Evolutionary conservation across 2,329 filamentous ascomycete genomes (phyloP), one percentile per base, ranked within the genome.

Genomic region (Diaporthe aspalathi): DNA sequence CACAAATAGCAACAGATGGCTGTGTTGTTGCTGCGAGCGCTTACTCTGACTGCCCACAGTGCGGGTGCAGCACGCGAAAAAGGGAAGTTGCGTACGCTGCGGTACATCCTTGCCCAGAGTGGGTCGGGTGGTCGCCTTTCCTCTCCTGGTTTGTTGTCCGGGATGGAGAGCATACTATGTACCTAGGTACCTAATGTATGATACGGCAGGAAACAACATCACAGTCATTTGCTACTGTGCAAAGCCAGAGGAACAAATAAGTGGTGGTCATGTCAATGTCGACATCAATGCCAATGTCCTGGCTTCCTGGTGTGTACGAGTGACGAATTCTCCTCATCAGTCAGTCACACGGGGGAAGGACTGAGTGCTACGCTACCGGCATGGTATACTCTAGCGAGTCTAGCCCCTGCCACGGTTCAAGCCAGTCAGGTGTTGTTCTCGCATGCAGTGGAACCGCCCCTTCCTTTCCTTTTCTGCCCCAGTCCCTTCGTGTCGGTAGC

Each of bases 1-100:
- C 60, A 38, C 45, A 50, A 65, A 65, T 65, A 65, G 60, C 43
- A 65, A 50, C 60, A n/a, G 27, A 24, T 45, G 60, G 60, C 60
- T 63, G 43, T 63, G 57, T 38, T 12, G 35, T 24, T 35, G 32
- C 40, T 63, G 43, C 20, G 57, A 47, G 43, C 43, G 57, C 43
- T 40, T 43, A 43, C 35, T 54, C 43, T 40, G 27, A 43, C 35
- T 54, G 52, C 29, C 29, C 52, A 35, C 35, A 2, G 56, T 29
- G 38, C 38, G 27, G 14, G 32, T 24, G 32, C 14, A 40, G 32
- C 14, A n/a, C n/a, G n/a, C n/a, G n/a, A n/a, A n/a, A n/a, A n/a
- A n/a, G n/a, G n/a, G n/a, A n/a, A n/a, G n/a, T n/a, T n/a, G n/a
- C n/a, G n/a, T n/a, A n/a, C n/a, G n/a, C n/a, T n/a, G n/a, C n/a